Evolutionary conservation across 345 rosid genomes (phyloP), one percentile per base, ranked within the genome.

Genomic region (Hibiscus tridactylites): DNA sequence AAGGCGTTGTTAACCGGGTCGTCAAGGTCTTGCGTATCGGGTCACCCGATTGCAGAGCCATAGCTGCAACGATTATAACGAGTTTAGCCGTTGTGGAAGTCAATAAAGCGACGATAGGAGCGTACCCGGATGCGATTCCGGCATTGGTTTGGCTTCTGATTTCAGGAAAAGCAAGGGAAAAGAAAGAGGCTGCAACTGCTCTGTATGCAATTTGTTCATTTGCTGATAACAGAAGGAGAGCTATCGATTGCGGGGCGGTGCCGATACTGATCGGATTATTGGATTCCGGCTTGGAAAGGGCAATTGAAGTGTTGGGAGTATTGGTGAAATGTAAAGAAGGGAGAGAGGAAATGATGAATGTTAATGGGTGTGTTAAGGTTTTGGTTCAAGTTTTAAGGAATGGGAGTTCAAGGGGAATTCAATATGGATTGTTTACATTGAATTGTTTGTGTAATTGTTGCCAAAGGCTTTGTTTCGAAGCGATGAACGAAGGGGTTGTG

Each of bases 71-170:
- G 2, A 62, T 94, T 31, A 64, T 94, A 66, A 94, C 98, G 15
- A 91, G 98, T 68, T 76, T 94, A 68, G 97, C 98, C 1, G 95
- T 91, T 0, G 94, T 96, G 1, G 98, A 96, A 76, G 99, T 96
- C 70, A 96, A 96, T 71, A 96, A 96, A 75, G 98, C 97, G 6
- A 89, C 91, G 1, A 89, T 96, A 57, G 99, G 99, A 0, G 90
- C 88, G 3, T 86, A 86, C 72, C 97, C 98, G 3, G 80, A 72
- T 71, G 98, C 91, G 52, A 89, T 96, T 66, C 70, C 77, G 39
- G 78, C 86, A 8, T 79, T 96, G 52, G 87, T 92, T n/a, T 61
- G 76, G 70, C 85, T 92, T 59, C 77, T 92, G 3, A 77, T 83
- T 35, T 56, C 75, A 42, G 99, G 98, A 8, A 85, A 83, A 69